Evolutionary conservation across 768 basidiomycete genomes (phyloP).

Genomic region (Tephrocybe rancida): DNA sequence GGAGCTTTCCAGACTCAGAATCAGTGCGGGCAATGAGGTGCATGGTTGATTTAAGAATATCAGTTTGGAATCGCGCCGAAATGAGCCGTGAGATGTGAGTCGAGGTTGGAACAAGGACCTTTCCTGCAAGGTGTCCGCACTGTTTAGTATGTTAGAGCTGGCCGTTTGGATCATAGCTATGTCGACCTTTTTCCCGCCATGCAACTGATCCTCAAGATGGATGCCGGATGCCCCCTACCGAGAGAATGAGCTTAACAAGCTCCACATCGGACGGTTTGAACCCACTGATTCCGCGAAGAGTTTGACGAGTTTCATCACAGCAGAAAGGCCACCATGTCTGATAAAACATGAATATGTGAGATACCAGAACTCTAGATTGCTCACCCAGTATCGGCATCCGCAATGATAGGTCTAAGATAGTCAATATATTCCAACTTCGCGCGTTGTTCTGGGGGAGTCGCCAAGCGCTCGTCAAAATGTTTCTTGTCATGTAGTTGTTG

Average conservation of each 20-base stretch:
- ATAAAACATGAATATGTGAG: constrained; percentile 8
- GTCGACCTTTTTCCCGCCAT: constrained; percentile 87
- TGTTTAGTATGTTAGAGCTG: constrained; percentile 21
- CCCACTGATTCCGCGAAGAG: constrained; percentile 89
- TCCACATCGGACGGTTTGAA: background rate
- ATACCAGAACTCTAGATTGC: constrained; percentile 15
- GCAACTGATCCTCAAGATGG: constrained; percentile 92
- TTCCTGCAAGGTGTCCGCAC: constrained; percentile 90
- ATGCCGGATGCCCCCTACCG: constrained; percentile 81
- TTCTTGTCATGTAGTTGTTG: constrained; percentile 94
- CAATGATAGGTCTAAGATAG: constrained; percentile 91
- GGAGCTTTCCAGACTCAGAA: constrained; percentile 82
- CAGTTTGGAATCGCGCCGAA: constrained; percentile 87
- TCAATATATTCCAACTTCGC: constrained; percentile 79
- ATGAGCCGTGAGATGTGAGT: constrained; percentile 85
- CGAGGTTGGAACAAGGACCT: constrained; percentile 89
- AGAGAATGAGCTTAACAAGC: background rate
- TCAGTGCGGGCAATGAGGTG: constrained; percentile 92
- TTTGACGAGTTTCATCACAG: constrained; percentile 94
- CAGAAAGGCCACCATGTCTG: constrained; percentile 90
- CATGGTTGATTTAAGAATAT: constrained; percentile 87
- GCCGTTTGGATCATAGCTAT: background rate
- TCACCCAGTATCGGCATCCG: constrained; percentile 93
- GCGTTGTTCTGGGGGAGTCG: constrained; percentile 61
- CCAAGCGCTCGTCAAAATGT: constrained; percentile 85